Evolutionary conservation across 23 red algal genomes (phyloP).

Genomic region (Gracilariopsis chorda): DNA sequence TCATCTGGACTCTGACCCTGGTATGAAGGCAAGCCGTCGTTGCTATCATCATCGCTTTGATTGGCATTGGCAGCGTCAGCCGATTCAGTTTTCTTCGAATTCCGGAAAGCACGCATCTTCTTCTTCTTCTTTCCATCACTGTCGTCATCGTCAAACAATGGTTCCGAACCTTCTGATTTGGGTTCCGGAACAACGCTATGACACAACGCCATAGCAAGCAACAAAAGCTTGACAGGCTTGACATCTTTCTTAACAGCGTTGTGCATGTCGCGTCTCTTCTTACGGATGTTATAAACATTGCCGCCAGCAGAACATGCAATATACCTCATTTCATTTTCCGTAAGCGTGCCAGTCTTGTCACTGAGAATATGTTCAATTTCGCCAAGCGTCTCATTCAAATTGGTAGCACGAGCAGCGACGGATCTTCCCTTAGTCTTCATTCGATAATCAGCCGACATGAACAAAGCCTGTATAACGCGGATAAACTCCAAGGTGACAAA

Average conservation of each 20-base stretch:
- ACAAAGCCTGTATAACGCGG: slow-evolving; percentile 81
- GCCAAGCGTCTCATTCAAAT: slow-evolving; percentile 86
- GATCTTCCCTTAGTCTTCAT: slow-evolving; percentile 62
- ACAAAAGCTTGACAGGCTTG: slow-evolving; percentile 31
- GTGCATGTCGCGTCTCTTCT: slow-evolving; percentile 51
- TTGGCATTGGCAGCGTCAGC: background rate
- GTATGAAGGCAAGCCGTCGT: slow-evolving; percentile 64
- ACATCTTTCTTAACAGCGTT: slow-evolving; percentile 48
- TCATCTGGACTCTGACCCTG: slow-evolving; percentile 94
- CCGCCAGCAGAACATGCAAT: slow-evolving; percentile 76
- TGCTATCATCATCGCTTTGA: background rate
- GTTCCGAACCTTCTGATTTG: slow-evolving; percentile 15
- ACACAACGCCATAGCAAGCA: slow-evolving; percentile 86
- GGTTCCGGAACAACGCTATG: slow-evolving; percentile 89
- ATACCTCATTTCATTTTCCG: slow-evolving; percentile 89
- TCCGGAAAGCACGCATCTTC: background rate
- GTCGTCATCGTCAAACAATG: background rate
- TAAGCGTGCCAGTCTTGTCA: slow-evolving; percentile 94
- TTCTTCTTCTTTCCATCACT: slow-evolving; percentile 22
- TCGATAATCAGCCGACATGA: slow-evolving; percentile 77
- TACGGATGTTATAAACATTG: slow-evolving; percentile 66
- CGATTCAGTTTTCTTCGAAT: background rate
- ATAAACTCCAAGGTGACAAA: slow-evolving; percentile 90
- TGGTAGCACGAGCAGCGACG: slow-evolving; percentile 68
- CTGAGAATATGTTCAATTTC: slow-evolving; percentile 77